phyloP scores from a whole-genome alignment of 2,329 filamentous ascomycete genomes.

The Biscogniauxia marginata region DNA sequence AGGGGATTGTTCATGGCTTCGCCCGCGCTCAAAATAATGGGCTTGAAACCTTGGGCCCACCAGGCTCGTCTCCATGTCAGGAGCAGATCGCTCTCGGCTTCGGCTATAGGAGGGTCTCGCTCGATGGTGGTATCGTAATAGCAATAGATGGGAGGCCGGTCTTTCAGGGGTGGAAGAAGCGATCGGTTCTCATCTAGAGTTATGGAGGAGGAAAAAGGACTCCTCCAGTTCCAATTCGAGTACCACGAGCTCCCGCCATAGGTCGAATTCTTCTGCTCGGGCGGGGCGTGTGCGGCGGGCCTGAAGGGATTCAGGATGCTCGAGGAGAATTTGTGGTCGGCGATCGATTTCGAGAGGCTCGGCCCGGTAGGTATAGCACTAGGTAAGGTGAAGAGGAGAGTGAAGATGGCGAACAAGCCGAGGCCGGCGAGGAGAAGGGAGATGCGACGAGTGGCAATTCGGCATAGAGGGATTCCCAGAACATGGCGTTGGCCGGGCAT shows the following conservation, averaged over 20 bases:
- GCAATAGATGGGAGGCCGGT: slow-evolving; percentile 78
- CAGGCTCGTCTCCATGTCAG: slow-evolving; percentile 89
- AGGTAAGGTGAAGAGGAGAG: slow-evolving; percentile 52
- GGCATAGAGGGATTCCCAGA: slow-evolving; percentile 49
- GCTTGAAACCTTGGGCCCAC: slow-evolving; percentile 92
- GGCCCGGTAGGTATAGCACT: slow-evolving; percentile 47
- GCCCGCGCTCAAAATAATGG: slow-evolving; percentile 73
- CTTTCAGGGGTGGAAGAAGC: slow-evolving; percentile 72
- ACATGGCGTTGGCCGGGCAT: slow-evolving; percentile 49
- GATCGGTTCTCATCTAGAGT: slow-evolving; percentile 79
- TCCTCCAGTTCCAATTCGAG: slow-evolving; percentile 85
- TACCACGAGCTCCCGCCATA: slow-evolving; percentile 81
- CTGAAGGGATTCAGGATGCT: slow-evolving; percentile 65
- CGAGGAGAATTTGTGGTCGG: slow-evolving; percentile 49
- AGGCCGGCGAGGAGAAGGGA: slow-evolving; percentile 51
- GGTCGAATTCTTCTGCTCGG: slow-evolving; percentile 74
- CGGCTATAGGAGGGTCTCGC: slow-evolving; percentile 61
- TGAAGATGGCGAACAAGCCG: slow-evolving; percentile 52
- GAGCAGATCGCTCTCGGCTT: slow-evolving; percentile 76
- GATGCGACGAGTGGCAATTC: slow-evolving; percentile 52
- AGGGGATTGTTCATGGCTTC: slow-evolving; percentile 83
- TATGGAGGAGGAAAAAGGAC: slow-evolving; percentile 80
- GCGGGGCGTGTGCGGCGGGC: slow-evolving; percentile 67
- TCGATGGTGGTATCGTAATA: slow-evolving; percentile 74
- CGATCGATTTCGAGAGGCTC: slow-evolving; percentile 46